These are phyloP conservation scores for Aspergillus mulundensis DNA, from an alignment of 495 filamentous ascomycete species.

Conservation along the genomic window DNA sequence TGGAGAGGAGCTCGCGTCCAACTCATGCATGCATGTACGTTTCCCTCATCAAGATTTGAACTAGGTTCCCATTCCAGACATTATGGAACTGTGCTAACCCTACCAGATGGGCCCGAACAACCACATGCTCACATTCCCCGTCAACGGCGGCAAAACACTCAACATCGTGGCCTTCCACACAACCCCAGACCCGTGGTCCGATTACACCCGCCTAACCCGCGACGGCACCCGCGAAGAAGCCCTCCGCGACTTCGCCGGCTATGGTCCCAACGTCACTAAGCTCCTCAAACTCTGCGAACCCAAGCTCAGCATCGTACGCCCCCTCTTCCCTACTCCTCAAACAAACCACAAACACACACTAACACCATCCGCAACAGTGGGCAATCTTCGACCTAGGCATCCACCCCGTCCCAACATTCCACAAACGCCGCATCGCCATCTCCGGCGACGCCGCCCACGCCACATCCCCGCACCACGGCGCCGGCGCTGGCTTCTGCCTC, in stretches of 20 bases:
- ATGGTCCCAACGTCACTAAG: constrained; percentile 29
- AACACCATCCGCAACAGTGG: constrained; percentile 31
- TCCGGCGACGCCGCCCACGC: constrained; percentile 52
- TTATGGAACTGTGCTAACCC: not conserved
- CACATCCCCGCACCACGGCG: constrained; percentile 46
- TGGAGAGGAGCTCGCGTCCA: constrained; percentile 44
- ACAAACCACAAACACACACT: not conserved
- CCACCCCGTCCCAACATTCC: constrained; percentile 39
- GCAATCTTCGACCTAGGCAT: constrained; percentile 53
- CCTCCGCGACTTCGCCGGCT: constrained; percentile 31
- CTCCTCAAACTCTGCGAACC: constrained; percentile 22
- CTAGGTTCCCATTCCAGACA: not conserved
- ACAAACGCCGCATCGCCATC: constrained; percentile 36
- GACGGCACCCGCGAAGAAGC: constrained; percentile 31
- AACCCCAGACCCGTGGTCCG: constrained; percentile 33
- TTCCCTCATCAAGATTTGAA: not conserved
- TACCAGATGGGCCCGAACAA: constrained; percentile 39
- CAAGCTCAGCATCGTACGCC: constrained; percentile 23
- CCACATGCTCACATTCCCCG: constrained; percentile 46
- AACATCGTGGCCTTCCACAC: constrained; percentile 39
- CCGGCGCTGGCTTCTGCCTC: constrained; percentile 54
- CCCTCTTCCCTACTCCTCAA: not conserved
- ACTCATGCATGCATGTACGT: constrained; percentile 37
- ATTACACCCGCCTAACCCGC: constrained; percentile 23
- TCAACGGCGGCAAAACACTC: constrained; percentile 41